Percentiles rank a stretch among this genome's conserved stretches.
phyloP scores from a whole-genome alignment of 164 flowering plant species.

The Tinospora cordifolia region DNA sequence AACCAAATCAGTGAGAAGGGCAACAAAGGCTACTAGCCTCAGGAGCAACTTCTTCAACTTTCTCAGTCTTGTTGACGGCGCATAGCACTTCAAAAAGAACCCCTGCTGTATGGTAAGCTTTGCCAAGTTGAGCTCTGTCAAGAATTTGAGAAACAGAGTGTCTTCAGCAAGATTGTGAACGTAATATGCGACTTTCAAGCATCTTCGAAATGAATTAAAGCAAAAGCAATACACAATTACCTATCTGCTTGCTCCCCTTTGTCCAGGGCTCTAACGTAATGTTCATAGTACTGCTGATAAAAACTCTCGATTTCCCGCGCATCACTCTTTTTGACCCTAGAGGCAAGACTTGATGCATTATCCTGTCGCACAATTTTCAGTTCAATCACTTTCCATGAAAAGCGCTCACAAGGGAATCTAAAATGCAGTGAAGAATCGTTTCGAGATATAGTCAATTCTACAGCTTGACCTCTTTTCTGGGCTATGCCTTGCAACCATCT shows the following conservation, averaged over 20 bases:
- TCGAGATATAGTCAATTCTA: neutral
- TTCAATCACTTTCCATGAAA: neutral
- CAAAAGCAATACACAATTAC: conserved; percentile 24
- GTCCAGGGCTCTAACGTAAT: conserved; percentile 79
- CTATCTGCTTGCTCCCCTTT: conserved; percentile 92
- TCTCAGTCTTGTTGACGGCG: conserved; percentile 89
- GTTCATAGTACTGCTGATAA: conserved; percentile 83
- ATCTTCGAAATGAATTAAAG: neutral
- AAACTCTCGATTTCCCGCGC: conserved; percentile 87
- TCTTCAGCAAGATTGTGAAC: neutral
- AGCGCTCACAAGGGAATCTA: neutral
- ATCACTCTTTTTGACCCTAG: conserved; percentile 87
- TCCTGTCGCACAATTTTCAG: conserved; percentile 40
- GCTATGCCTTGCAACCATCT: neutral
- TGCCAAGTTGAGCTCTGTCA: conserved; percentile 78
- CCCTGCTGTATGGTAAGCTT: conserved; percentile 95
- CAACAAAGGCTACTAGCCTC: conserved; percentile 49
- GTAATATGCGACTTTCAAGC: neutral
- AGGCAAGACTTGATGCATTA: conserved; percentile 72
- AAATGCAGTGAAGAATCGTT: neutral
- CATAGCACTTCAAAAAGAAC: conserved; percentile 97
- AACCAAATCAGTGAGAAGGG: neutral
- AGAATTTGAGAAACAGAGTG: neutral
- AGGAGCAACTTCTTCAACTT: conserved; percentile 94
- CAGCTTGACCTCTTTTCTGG: neutral